These are phyloP conservation scores for Glomus cerebriforme DNA, from an alignment of 192 early-diverging fungal species.

Conservation along the genomic window DNA sequence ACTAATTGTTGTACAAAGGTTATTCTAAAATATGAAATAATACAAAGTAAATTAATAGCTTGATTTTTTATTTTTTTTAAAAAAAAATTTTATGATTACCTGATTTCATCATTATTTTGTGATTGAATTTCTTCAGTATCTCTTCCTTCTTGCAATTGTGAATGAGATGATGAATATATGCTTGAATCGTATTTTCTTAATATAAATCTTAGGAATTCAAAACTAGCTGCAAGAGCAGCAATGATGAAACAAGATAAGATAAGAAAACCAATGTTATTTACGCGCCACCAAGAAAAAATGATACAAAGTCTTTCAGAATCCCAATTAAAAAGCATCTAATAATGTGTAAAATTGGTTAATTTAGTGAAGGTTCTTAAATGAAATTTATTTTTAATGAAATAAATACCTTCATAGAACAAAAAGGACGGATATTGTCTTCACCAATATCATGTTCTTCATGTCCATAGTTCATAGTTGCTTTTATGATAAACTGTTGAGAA, in stretches of 20 bases:
- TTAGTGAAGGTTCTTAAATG: background rate
- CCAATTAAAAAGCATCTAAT: conserved; percentile 80
- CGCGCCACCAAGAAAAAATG: conserved; percentile 76
- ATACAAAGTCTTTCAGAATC: conserved; percentile 72
- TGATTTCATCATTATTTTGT: background rate
- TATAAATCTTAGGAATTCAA: conserved; percentile 48
- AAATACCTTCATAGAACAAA: background rate
- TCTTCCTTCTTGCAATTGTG: background rate
- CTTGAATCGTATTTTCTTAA: conserved; percentile 40
- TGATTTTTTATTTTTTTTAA: background rate
- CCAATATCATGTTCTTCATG: background rate
- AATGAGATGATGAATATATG: conserved; percentile 21
- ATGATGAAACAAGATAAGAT: conserved; percentile 64
- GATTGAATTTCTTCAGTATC: background rate
- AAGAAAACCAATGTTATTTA: conserved; percentile 55
- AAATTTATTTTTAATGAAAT: background rate
- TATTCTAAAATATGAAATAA: conserved; percentile 21
- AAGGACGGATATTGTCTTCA: background rate
- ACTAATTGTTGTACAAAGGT: conserved; percentile 51
- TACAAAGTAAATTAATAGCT: background rate
- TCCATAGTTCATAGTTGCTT: background rate
- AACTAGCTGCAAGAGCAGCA: conserved; percentile 48
- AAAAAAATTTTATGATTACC: too few relatives aligned
- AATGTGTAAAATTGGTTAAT: background rate
- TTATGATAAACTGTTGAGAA: background rate